Evolutionary conservation across 768 basidiomycete species (phyloP).

Genomic region (Russula vinacea): DNA sequence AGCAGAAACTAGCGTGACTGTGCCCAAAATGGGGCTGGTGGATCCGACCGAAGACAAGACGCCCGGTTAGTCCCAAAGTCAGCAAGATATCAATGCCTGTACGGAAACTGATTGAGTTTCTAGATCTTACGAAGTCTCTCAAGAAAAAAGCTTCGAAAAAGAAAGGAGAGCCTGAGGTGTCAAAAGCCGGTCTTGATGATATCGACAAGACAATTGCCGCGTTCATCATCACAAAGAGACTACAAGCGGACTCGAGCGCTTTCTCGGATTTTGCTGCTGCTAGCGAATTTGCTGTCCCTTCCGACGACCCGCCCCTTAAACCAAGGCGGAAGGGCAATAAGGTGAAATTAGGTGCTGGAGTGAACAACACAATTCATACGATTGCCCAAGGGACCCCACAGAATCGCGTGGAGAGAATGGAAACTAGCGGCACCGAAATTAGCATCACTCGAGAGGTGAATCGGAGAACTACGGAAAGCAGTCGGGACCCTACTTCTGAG

Average conservation of each 20-base stretch:
- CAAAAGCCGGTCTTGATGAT: slow-evolving; percentile 3
- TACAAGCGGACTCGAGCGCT: background rate
- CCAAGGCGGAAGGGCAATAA: background rate
- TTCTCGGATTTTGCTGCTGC: background rate
- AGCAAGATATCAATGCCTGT: background rate
- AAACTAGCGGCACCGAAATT: background rate
- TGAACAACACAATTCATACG: background rate
- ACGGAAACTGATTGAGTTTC: background rate
- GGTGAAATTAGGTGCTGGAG: background rate
- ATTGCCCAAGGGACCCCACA: background rate
- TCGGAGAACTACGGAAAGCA: background rate
- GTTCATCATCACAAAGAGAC: slow-evolving; percentile 15
- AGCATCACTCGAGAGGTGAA: background rate
- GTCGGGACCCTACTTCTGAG: background rate
- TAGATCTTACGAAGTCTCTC: slow-evolving; percentile 7
- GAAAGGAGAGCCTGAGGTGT: background rate
- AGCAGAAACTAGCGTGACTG: background rate
- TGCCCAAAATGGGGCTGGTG: slow-evolving; percentile 7
- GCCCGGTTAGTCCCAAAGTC: slow-evolving; percentile 17
- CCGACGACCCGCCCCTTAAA: background rate
- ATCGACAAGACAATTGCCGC: slow-evolving; percentile 24
- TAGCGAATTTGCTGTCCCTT: background rate
- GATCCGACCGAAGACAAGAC: background rate
- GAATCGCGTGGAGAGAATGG: background rate
- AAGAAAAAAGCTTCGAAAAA: slow-evolving; percentile 1